Percentiles rank a stretch among this genome's conserved stretches.
Conservation (phyloP, 352 stramenopile genomes). For the Phytophthora sp. region DNA sequence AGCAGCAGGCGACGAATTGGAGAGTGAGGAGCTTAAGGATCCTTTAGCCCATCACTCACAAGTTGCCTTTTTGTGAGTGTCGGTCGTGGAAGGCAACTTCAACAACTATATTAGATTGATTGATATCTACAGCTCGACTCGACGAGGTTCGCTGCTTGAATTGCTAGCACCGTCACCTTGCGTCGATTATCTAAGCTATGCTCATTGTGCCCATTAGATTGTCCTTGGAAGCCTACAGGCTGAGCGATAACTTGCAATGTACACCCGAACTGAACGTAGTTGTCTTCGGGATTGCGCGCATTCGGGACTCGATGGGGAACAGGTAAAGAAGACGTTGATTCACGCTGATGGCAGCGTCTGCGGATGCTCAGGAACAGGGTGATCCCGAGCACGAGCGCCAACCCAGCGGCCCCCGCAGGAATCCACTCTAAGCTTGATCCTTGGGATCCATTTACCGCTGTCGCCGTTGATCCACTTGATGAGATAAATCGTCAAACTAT, state of each 20-base stretch:
- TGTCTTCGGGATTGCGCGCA: not conserved
- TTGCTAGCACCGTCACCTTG: not conserved
- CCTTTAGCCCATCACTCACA: constrained; percentile 14
- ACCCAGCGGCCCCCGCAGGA: not conserved
- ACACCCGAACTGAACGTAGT: not conserved
- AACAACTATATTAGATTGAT: no score
- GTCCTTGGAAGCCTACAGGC: not conserved
- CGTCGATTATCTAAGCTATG: not conserved
- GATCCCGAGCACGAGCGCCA: not conserved
- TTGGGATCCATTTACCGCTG: no score
- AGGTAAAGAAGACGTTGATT: not conserved
- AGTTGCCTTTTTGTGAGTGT: not conserved
- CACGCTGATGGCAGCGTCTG: not conserved
- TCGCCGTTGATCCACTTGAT: no score
- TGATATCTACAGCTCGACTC: no score
- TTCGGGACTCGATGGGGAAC: not conserved
- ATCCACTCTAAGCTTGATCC: not conserved
- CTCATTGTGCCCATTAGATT: not conserved
- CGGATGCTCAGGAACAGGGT: not conserved
- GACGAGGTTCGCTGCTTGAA: no score
- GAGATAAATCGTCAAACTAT: no score
- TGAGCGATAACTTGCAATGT: not conserved
- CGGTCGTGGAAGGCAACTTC: constrained; percentile 2
- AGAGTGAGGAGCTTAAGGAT: constrained; percentile 1
- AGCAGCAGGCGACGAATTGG: not conserved